Evolutionary conservation across 495 filamentous ascomycete species (phyloP).

Genomic region (Xylaria castorea): DNA sequence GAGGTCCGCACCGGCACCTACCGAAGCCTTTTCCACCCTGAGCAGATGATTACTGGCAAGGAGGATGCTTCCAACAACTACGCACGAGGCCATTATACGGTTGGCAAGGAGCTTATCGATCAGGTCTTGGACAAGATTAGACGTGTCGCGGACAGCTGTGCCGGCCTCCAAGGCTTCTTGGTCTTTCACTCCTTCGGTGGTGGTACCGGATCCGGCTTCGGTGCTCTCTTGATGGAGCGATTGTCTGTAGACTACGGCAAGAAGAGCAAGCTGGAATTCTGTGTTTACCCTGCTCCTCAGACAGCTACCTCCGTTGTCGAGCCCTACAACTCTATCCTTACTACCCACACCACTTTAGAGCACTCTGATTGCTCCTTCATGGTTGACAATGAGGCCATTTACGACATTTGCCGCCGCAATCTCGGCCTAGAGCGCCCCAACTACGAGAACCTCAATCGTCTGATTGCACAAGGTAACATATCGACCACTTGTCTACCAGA

Average conservation of each 20-base stretch:
- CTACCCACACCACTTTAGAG: slow-evolving; percentile 98
- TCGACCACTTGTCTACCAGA: background rate
- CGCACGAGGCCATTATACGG: slow-evolving; percentile 97
- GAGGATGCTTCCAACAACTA: slow-evolving; percentile 99
- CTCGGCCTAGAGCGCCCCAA: slow-evolving; percentile 95
- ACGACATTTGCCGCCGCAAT: slow-evolving; percentile 98
- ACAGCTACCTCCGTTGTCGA: slow-evolving; percentile 97
- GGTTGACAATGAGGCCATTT: slow-evolving; percentile 99
- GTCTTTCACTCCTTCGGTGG: slow-evolving; percentile 99
- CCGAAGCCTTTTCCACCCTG: slow-evolving; percentile 95
- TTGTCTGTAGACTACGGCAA: slow-evolving; percentile 98
- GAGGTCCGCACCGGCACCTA: slow-evolving; percentile 98
- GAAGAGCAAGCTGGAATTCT: slow-evolving; percentile 99
- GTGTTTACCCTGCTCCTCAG: slow-evolving; percentile 96
- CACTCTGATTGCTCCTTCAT: slow-evolving; percentile 99
- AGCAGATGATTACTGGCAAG: slow-evolving; percentile 99
- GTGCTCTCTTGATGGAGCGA: slow-evolving; percentile 96
- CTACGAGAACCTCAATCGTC: slow-evolving; percentile 97
- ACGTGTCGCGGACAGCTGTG: slow-evolving; percentile 94
- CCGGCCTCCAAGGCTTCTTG: slow-evolving; percentile 96
- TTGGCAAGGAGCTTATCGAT: slow-evolving; percentile 98
- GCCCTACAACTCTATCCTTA: slow-evolving; percentile 99
- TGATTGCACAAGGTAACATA: slow-evolving; percentile 87
- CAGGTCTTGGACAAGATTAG: slow-evolving; percentile 96
- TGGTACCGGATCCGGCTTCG: slow-evolving; percentile 97